Evolutionary conservation across 306 rosid species (phyloP).

Genomic region (Cyclanthera cordifolia): DNA sequence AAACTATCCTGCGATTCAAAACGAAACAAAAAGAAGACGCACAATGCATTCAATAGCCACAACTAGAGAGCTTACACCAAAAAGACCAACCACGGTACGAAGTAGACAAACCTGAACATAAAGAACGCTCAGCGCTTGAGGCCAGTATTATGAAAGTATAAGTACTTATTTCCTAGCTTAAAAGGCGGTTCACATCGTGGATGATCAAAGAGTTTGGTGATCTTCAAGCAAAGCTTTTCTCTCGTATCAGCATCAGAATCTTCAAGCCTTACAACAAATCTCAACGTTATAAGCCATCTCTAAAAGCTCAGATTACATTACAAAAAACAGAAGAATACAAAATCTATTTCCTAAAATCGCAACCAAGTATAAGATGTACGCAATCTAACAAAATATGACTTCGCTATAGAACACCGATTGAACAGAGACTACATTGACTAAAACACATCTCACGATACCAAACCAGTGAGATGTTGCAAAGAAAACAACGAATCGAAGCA

Average conservation of each 20-base stretch:
- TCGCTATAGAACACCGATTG: no score
- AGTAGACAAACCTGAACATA: slow-evolving; percentile 58
- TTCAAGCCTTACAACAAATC: slow-evolving; percentile 50
- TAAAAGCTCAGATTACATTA: background rate
- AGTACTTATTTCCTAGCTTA: slow-evolving; percentile 42
- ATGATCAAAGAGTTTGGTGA: slow-evolving; percentile 65
- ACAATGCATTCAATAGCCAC: background rate
- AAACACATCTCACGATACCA: no score
- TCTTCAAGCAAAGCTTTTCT: slow-evolving; percentile 36
- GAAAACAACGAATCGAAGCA: no score
- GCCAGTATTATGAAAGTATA: slow-evolving; percentile 75
- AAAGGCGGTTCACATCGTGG: slow-evolving; percentile 75
- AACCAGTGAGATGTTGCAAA: no score
- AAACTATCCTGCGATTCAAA: slow-evolving; percentile 38
- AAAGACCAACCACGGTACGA: background rate
- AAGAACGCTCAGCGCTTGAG: slow-evolving; percentile 67
- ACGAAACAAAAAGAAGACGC: background rate
- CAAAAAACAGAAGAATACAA: background rate
- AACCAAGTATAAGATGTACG: background rate
- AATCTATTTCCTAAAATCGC: background rate
- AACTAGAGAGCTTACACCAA: background rate
- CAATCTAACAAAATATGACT: background rate
- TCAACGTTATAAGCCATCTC: background rate
- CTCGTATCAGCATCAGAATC: slow-evolving; percentile 60
- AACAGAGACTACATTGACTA: no score